These are phyloP conservation scores for Bullera alba DNA, from an alignment of 768 basidiomycete genomes.

Conservation along the genomic window DNA sequence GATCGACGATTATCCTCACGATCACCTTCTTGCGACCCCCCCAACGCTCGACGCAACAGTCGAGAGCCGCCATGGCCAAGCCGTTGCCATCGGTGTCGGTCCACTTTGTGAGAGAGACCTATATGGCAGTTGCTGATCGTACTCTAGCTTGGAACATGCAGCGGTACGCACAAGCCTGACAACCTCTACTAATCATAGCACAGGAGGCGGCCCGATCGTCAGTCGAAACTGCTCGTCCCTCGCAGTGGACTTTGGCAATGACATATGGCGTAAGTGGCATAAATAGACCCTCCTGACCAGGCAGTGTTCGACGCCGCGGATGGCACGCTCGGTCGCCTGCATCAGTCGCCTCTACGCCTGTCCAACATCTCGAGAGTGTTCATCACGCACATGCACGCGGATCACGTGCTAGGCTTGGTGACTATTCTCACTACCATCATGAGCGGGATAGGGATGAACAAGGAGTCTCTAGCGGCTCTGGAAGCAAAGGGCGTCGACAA, in stretches of 20 bases:
- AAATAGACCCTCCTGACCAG: background rate
- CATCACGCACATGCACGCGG: constrained; percentile 45
- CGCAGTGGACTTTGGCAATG: constrained; percentile 38
- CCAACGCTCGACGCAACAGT: too few species aligned
- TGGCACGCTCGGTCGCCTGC: constrained; percentile 34
- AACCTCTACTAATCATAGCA: background rate
- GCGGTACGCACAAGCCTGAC: constrained; percentile 17
- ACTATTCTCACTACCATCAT: constrained; percentile 38
- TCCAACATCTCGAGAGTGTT: constrained; percentile 41
- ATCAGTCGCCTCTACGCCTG: constrained; percentile 35
- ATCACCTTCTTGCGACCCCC: too few species aligned
- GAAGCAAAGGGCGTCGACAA: constrained; percentile 21
- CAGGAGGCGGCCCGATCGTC: constrained; percentile 41
- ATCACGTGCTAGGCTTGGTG: constrained; percentile 40
- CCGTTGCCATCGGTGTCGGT: constrained; percentile 28
- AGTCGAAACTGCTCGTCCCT: constrained; percentile 42
- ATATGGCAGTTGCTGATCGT: background rate
- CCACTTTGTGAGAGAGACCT: constrained; percentile 25
- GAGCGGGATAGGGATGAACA: constrained; percentile 24
- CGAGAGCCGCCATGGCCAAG: too few species aligned
- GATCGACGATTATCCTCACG: too few species aligned
- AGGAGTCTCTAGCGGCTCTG: constrained; percentile 18
- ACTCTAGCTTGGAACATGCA: constrained; percentile 38
- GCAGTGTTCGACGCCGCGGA: constrained; percentile 44
- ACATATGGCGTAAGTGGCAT: constrained; percentile 38